Conservation (phyloP, 164 flowering plant genomes). For the Liriodendron chinense region DNA sequence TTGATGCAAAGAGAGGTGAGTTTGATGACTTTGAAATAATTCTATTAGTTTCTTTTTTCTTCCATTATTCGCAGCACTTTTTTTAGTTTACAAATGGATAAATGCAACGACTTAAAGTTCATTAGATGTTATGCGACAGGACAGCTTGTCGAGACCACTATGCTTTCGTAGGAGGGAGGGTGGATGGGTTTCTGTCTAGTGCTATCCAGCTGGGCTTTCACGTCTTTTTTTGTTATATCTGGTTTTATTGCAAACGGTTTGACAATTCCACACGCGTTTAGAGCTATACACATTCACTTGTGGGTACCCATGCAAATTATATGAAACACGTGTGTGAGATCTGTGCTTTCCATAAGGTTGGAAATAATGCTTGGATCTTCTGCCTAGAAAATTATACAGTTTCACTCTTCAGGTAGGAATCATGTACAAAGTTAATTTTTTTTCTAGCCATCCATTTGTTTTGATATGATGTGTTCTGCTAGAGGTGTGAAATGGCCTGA, state of each 20-base stretch:
- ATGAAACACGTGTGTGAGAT: neutral
- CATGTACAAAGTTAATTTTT: neutral
- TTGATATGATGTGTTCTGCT: neutral
- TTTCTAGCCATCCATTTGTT: neutral
- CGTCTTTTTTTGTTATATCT: neutral
- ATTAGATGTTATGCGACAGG: neutral
- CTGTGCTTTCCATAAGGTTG: neutral
- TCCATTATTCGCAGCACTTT: neutral
- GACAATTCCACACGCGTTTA: neutral
- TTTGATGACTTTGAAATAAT: neutral
- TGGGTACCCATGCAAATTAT: neutral
- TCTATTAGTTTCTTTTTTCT: neutral
- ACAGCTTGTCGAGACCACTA: conserved; percentile 10
- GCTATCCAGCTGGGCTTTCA: neutral
- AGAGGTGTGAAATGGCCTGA: neutral
- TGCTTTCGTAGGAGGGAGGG: neutral
- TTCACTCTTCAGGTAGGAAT: too few relatives aligned
- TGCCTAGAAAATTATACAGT: neutral
- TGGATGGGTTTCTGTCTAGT: neutral
- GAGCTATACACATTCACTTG: neutral
- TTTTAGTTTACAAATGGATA: neutral
- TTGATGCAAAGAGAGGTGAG: conserved; percentile 85
- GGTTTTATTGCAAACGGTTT: neutral
- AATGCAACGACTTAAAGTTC: neutral
- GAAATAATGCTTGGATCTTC: neutral